Evolutionary conservation across 768 basidiomycete genomes (phyloP), one percentile per base, ranked within the genome.

Genomic region (Tephrocybe sp.): DNA sequence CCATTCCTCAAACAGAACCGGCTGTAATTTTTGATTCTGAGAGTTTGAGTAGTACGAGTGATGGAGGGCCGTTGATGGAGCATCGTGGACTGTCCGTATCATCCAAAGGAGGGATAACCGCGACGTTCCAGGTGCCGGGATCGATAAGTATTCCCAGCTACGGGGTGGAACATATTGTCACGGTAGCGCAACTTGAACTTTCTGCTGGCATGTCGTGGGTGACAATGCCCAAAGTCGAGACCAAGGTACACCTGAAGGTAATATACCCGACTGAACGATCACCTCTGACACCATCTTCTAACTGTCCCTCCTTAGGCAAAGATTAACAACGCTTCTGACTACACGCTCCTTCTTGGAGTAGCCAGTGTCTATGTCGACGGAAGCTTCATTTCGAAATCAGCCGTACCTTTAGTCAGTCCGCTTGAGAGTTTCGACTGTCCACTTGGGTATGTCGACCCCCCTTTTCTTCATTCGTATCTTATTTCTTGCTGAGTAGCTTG

Each of bases 241-340:
- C 63, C 3, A 70, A 67, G 50, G 65, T 68, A 0, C 72, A 74
- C 59, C 34, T 77, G 25, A 74, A 67, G 44, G 74, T 73, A 39
- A 28, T n/a, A n/a, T n/a, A n/a, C n/a, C 62, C 37, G 3, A 9
- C 40, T n/a, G 40, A 18, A 4, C 9, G 30, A 4, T 43, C 42
- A 8, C 30, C 18, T n/a, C 36, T 31, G 11, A 9, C 3, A 6
- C 5, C n/a, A 18, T 5, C 16, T 37, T 35, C 27, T 37, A 25
- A 32, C 44, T 37, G 28, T 55, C 11, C 18, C 38, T 15, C 34
- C 21, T 18, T 53, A 79, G 73, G 75, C 73, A 9, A 72, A 65
- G 42, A 70, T 84, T 47, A 74, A 72, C 61, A 84, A 84, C 52
- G 72, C 72, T 11, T 80, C 78, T 5, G 75, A 78, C 21, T 81